A percentile compares a stretch with the other conserved stretches of the same genome.
Evolutionary conservation across 225 moss, liverwort and hornwort species (phyloP).

Genomic region (Polytrichum formosum): DNA sequence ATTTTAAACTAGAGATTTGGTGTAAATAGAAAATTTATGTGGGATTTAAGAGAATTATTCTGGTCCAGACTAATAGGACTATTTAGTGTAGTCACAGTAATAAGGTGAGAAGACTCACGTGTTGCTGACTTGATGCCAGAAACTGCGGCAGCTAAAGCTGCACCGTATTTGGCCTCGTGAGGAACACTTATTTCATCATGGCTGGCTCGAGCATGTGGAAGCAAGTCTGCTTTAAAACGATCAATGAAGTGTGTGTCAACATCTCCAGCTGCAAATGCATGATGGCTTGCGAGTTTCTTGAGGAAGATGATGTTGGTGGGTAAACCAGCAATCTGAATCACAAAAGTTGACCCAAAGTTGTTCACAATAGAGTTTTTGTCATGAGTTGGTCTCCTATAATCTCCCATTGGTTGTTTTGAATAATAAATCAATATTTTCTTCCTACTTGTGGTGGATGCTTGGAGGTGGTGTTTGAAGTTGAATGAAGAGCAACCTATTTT

Average conservation of each 20-base stretch:
- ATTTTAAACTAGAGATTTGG: too few species aligned
- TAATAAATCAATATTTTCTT: too few species aligned
- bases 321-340: conserved; percentile 76
- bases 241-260: conserved; percentile 97
- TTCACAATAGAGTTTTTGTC: too few species aligned
- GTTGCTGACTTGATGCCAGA: conserved; percentile 31
- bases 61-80: too few species aligned
- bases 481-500: too few species aligned
- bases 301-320: conserved; percentile 90
- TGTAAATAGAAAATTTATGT: too few species aligned
- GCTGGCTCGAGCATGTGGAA: conserved; percentile 30
- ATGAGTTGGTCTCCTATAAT: too few species aligned
- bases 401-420: too few species aligned
- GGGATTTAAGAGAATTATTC: too few species aligned
- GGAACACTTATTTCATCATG: conserved; percentile 19
- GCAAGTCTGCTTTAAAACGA: conserved; percentile 69
- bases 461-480: too few species aligned
- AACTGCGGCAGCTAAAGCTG: conserved; percentile 70
- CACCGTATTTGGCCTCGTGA: conserved; percentile 44
- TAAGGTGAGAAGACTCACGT: conserved; percentile 20
- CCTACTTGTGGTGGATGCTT: too few species aligned
- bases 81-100: too few species aligned
- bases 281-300: conserved; percentile 76
- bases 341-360: not conserved
- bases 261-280: conserved; percentile 85